These are phyloP conservation scores for Phytophthora pluvialis DNA, from an alignment of 352 stramenopile species.

Conservation along the genomic window DNA sequence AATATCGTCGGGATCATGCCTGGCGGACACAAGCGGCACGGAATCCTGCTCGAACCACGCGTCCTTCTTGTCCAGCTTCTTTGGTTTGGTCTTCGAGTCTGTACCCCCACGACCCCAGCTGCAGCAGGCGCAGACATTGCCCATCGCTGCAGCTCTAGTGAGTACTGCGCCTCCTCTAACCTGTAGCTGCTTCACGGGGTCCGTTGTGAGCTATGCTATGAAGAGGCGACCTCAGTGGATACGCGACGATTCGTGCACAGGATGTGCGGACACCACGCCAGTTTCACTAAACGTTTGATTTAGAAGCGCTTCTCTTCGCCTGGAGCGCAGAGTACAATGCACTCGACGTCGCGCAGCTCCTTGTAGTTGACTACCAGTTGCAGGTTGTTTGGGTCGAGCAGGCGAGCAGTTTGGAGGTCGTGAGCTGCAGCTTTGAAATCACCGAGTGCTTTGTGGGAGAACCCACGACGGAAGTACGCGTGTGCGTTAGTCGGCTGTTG, in stretches of 20 bases:
- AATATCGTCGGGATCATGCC: conserved; percentile 42
- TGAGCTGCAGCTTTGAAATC: conserved; percentile 56
- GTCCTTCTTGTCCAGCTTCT: conserved; percentile 37
- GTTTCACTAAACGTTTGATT: conserved; percentile 24
- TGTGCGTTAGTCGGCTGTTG: conserved; percentile 84
- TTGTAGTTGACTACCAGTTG: conserved; percentile 85
- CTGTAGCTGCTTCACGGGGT: neutral
- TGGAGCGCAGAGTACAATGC: conserved; percentile 69
- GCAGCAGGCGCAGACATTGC: conserved; percentile 39
- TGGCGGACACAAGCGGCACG: conserved; percentile 59
- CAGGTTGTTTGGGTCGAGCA: conserved; percentile 70
- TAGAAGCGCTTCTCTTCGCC: conserved; percentile 61
- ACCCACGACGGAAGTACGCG: conserved; percentile 83
- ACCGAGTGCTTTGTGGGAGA: conserved; percentile 71
- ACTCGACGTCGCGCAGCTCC: conserved; percentile 72
- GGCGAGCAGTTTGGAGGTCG: conserved; percentile 78
- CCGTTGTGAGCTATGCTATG: conserved; percentile 1
- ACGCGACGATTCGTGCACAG: conserved; percentile 35
- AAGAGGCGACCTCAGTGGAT: conserved; percentile 23
- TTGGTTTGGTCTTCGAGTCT: conserved; percentile 13
- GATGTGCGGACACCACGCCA: conserved; percentile 17
- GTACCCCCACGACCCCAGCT: conserved; percentile 20
- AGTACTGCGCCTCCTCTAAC: neutral
- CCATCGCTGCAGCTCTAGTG: conserved; percentile 21
- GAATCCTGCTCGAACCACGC: conserved; percentile 74